These are phyloP conservation scores for Aspergillus sp. DNA, from an alignment of 2,329 filamentous ascomycete genomes.

Conservation along the genomic window DNA sequence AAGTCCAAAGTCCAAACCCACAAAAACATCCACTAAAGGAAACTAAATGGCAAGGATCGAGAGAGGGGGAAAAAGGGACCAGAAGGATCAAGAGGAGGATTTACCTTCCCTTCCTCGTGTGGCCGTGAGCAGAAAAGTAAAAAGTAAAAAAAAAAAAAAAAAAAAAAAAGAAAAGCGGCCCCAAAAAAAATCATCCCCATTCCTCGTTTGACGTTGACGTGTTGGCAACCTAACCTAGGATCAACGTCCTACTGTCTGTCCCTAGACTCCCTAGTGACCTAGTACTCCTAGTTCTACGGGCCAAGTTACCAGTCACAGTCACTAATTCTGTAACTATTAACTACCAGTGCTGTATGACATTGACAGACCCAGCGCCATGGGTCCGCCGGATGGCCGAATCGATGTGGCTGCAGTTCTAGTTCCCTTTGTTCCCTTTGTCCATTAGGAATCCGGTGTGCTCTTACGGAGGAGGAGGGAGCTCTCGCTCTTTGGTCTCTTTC, in stretches of 20 bases:
- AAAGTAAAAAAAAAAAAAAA: too few species aligned
- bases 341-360: slow-evolving; percentile 12
- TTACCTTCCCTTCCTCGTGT: slow-evolving; percentile 1
- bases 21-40: background rate
- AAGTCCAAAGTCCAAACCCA: background rate
- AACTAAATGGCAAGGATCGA: background rate
- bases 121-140: slow-evolving; percentile 5
- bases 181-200: slow-evolving; percentile 16
- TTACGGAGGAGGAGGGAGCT: too few species aligned
- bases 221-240: background rate
- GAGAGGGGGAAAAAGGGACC: background rate
- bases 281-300: background rate
- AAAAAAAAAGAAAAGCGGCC: slow-evolving; percentile 6
- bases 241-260: slow-evolving; percentile 1
- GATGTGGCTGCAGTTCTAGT: slow-evolving; percentile 15
- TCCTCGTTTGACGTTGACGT: slow-evolving; percentile 9
- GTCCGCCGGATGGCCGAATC: slow-evolving; percentile 14
- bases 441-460: too few species aligned
- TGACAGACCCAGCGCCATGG: slow-evolving; percentile 16
- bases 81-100: background rate
- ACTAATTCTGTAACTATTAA: background rate
- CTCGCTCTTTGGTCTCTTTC: background rate
- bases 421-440: slow-evolving; percentile 13
- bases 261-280: background rate
- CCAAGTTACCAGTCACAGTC: background rate